A percentile compares a stretch with the other conserved stretches of the same genome.
Evolutionary conservation across 768 basidiomycete genomes (phyloP).

Genomic region (Candolleomyces eurysporus): DNA sequence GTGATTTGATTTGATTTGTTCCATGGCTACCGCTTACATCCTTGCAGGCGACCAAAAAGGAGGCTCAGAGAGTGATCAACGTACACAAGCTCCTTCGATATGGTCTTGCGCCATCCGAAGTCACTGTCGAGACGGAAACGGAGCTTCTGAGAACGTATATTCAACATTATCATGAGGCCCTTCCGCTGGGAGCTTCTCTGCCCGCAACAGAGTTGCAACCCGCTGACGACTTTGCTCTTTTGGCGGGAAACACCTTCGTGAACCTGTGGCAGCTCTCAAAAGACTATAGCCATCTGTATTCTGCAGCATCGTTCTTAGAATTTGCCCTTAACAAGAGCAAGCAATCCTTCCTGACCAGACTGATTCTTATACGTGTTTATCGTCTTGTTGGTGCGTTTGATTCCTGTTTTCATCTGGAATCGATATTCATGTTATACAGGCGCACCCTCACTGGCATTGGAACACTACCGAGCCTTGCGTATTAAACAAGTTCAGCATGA

Average conservation of each 20-base stretch:
- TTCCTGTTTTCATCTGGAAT: not conserved
- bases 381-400: slow-evolving; percentile 65
- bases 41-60: slow-evolving; percentile 45
- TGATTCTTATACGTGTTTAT: slow-evolving; percentile 79
- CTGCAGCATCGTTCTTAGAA: slow-evolving; percentile 66
- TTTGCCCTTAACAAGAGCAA: slow-evolving; percentile 70
- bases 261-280: slow-evolving; percentile 57
- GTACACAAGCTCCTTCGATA: slow-evolving; percentile 71
- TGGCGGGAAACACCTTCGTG: slow-evolving; percentile 69
- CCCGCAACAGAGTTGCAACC: slow-evolving; percentile 81
- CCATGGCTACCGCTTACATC: not conserved
- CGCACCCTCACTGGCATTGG: slow-evolving; percentile 66
- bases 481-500: slow-evolving; percentile 88
- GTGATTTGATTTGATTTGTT: slow-evolving; percentile 13
- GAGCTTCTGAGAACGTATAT: slow-evolving; percentile 51
- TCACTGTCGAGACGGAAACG: slow-evolving; percentile 57
- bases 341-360: slow-evolving; percentile 74
- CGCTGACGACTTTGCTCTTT: slow-evolving; percentile 78
- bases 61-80: slow-evolving; percentile 70
- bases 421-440: slow-evolving; percentile 39
- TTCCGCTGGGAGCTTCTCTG: slow-evolving; percentile 64
- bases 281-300: slow-evolving; percentile 59
- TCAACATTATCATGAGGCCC: slow-evolving; percentile 61
- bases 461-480: slow-evolving; percentile 76
- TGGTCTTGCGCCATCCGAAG: slow-evolving; percentile 45